Base-by-base conservation (phyloP, 768 basidiomycete genomes). In the Suillus discolor region DNA sequence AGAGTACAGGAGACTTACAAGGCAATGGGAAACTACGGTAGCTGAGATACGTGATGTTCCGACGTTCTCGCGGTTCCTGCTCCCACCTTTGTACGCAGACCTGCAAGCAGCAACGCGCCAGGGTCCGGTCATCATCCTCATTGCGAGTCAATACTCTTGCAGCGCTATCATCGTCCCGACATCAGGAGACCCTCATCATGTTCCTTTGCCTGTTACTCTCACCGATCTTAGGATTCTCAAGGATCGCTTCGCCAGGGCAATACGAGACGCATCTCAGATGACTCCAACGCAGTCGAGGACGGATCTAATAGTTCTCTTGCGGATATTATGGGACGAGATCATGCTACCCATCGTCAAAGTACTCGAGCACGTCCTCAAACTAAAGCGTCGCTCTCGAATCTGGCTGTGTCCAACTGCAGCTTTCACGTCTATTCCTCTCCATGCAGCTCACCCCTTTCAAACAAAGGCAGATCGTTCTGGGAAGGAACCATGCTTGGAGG, bases 161-260 rank as follows among this genome's bases (percentile, higher is more conserved):
- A 25, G 6, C n/a, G 47, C 47, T 2, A 25, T 49, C 23, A 15
- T 49, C 6, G 0, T 49, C 6, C 23, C 47, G 3, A 49, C 47
- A 13, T 49, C 23, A 25, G 47, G 47, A 15, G 47, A 25, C 0
- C 47, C 47, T 6, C 23, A 49, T 25, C 13, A 49, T 49, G 13
- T 49, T 25, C 23, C 47, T 0, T 49, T 49, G 1, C 3, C 47
- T 49, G 12, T 49, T 13, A 6, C 8, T 67, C n/a, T 64, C 34
- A 1, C 31, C n/a, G 23, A 28, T 61, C 36, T 66, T 12, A n/a
- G 28, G 47, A n/a, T 28, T 49, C 23, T 69, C 31, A 38, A 63
- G 23, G 57, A 70, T 65, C 59, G 65, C 38, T 45, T n/a, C 16
- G 2, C 18, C 36, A 39, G 23, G 47, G 65, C 65, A 23, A 66